Conservation (phyloP, 2,329 filamentous ascomycete species). For the Colletotrichum destructivum region DNA sequence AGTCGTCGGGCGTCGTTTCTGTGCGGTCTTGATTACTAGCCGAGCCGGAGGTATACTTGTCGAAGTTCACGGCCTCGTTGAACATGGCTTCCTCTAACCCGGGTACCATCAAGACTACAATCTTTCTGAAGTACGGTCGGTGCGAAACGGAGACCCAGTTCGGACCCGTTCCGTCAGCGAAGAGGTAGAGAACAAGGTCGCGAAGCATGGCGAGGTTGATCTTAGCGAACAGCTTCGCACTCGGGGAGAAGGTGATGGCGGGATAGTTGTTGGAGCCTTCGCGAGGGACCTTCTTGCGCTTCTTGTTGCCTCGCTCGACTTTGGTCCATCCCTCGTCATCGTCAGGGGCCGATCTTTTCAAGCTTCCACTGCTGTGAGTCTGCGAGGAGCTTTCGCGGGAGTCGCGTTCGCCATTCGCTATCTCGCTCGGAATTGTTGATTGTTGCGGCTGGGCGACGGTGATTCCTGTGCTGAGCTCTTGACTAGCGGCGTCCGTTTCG, state of each 20-base stretch:
- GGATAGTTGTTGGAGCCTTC: constrained; percentile 72
- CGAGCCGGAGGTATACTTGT: constrained; percentile 56
- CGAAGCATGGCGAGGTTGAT: constrained; percentile 76
- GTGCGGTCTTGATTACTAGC: constrained; percentile 46
- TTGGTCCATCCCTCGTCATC: constrained; percentile 68
- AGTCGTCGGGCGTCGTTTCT: constrained; percentile 69
- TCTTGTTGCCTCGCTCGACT: constrained; percentile 69
- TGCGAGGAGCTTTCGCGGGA: constrained; percentile 38
- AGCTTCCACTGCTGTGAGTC: constrained; percentile 55
- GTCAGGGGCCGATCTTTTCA: constrained; percentile 65
- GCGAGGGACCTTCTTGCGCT: constrained; percentile 73
- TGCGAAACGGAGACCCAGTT: constrained; percentile 77
- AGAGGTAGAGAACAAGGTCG: constrained; percentile 76
- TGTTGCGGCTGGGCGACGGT: constrained; percentile 2
- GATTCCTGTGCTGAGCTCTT: constrained; percentile 2
- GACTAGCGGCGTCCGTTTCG: constrained; percentile 18
- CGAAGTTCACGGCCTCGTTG: constrained; percentile 69
- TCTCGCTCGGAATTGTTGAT: constrained; percentile 3
- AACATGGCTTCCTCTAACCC: constrained; percentile 95
- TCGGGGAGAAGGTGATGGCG: constrained; percentile 70
- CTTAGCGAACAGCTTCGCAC: constrained; percentile 72
- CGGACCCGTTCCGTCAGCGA: constrained; percentile 75
- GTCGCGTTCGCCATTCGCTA: not conserved
- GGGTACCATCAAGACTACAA: constrained; percentile 92
- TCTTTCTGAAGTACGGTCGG: constrained; percentile 78